phyloP scores from a whole-genome alignment of 75 land plant genomes.

The Picea sitchensis region DNA sequence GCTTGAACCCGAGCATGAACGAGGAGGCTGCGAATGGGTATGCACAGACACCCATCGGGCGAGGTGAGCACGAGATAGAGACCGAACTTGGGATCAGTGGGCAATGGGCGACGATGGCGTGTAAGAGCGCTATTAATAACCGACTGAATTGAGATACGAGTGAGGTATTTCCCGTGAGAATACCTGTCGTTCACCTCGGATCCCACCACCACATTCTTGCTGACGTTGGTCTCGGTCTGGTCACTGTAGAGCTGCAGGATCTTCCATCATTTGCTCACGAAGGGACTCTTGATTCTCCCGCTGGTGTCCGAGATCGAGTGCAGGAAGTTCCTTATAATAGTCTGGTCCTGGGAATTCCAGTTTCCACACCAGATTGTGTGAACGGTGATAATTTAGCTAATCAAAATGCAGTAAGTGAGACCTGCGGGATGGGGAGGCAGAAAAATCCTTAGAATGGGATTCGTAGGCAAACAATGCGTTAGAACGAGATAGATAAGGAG shows the following conservation, averaged over 20 bases:
- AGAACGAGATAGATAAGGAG: too few relatives aligned
- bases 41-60: constrained; percentile 34
- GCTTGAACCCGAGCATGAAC: not conserved
- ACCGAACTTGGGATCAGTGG: constrained; percentile 38
- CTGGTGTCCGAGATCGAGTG: too few relatives aligned
- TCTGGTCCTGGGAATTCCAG: too few relatives aligned
- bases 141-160: constrained; percentile 47
- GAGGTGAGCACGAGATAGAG: constrained; percentile 68
- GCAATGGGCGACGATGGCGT: constrained; percentile 25
- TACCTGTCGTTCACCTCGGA: constrained; percentile 18
- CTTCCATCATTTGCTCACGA: constrained; percentile 53
- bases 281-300: too few relatives aligned
- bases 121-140: constrained; percentile 40
- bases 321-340: too few relatives aligned
- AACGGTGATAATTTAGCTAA: too few relatives aligned
- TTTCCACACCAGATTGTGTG: too few relatives aligned
- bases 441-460: too few relatives aligned
- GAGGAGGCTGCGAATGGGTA: constrained; percentile 21
- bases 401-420: too few relatives aligned
- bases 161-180: constrained; percentile 51
- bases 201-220: constrained; percentile 19
- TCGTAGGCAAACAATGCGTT: too few relatives aligned
- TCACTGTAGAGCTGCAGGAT: constrained; percentile 66
- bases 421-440: too few relatives aligned
- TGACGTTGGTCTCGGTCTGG: constrained; percentile 56